Evolutionary conservation across 768 basidiomycete genomes (phyloP).

Genomic region (Suillus subaureus): DNA sequence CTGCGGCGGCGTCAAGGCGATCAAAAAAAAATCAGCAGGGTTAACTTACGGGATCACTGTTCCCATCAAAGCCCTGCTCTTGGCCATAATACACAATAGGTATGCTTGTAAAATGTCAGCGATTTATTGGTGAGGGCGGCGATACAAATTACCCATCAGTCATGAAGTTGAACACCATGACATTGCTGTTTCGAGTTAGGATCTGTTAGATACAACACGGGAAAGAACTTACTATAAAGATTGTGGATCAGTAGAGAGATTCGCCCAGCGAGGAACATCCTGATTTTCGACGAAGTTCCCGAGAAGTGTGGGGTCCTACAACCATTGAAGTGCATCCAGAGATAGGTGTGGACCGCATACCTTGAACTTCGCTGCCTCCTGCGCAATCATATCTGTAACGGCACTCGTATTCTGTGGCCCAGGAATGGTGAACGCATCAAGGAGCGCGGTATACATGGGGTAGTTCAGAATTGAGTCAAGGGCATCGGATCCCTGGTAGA

Average conservation of each 20-base stretch:
- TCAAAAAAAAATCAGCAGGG: conserved; percentile 1
- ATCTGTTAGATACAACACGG: neutral
- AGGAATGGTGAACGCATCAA: conserved; percentile 70
- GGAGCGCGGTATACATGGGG: conserved; percentile 66
- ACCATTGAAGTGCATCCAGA: neutral
- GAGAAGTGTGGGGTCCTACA: conserved; percentile 38
- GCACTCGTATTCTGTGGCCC: conserved; percentile 65
- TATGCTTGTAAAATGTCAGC: conserved; percentile 41
- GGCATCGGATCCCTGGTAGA: conserved; percentile 61
- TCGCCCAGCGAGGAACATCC: conserved; percentile 75
- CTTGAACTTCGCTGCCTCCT: conserved; percentile 56
- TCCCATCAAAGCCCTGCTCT: conserved; percentile 70
- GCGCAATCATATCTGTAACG: conserved; percentile 50
- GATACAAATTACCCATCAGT: conserved; percentile 53
- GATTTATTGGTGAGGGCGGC: neutral
- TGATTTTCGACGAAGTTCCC: conserved; percentile 86
- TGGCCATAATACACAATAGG: conserved; percentile 84
- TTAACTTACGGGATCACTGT: conserved; percentile 60
- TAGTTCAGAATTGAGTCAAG: conserved; percentile 75
- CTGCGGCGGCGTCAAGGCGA: conserved; percentile 33
- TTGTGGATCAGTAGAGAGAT: conserved; percentile 71
- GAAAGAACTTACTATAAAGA: conserved; percentile 55
- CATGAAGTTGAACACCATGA: conserved; percentile 76
- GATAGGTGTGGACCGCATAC: conserved; percentile 21
- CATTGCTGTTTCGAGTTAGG: conserved; percentile 49